Conservation (phyloP, 768 basidiomycete species). For the Porphyrellus cyaneotinctus region DNA sequence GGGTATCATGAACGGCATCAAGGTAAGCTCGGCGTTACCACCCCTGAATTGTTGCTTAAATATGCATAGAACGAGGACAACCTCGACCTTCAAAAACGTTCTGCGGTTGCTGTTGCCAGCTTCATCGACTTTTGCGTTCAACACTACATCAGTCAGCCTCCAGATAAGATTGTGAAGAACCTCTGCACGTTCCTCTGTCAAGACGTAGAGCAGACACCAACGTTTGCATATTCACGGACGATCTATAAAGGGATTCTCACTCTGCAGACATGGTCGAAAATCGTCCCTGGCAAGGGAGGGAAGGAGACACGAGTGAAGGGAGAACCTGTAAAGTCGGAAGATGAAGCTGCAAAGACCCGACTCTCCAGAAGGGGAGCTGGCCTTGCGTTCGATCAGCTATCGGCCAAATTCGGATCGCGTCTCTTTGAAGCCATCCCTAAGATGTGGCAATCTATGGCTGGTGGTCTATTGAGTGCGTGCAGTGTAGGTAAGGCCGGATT, state of each 20-base stretch:
- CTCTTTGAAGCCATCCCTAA: slow-evolving; percentile 82
- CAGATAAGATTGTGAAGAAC: slow-evolving; percentile 96
- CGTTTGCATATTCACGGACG: slow-evolving; percentile 69
- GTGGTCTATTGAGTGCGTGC: slow-evolving; percentile 67
- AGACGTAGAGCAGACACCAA: slow-evolving; percentile 84
- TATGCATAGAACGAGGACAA: slow-evolving; percentile 79
- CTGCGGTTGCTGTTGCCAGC: slow-evolving; percentile 79
- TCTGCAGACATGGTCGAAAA: slow-evolving; percentile 47
- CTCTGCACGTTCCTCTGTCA: slow-evolving; percentile 95
- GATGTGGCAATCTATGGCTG: slow-evolving; percentile 92
- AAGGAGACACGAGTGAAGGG: slow-evolving; percentile 43
- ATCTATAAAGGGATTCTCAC: slow-evolving; percentile 73
- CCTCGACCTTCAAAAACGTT: slow-evolving; percentile 79
- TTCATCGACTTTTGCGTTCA: slow-evolving; percentile 83
- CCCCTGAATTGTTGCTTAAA: slow-evolving; percentile 3
- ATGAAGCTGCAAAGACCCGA: slow-evolving; percentile 56
- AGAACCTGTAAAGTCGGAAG: slow-evolving; percentile 41
- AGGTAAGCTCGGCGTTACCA: slow-evolving; percentile 48
- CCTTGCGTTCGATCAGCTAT: slow-evolving; percentile 76
- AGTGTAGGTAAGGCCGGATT: slow-evolving; percentile 48
- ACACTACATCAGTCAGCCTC: slow-evolving; percentile 74
- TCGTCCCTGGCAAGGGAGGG: slow-evolving; percentile 30
- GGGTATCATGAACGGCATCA: slow-evolving; percentile 96
- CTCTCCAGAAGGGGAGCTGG: slow-evolving; percentile 84
- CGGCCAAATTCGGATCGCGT: slow-evolving; percentile 64